Evolutionary conservation across 1,284 basidiomycete genomes (phyloP).

Genomic region (Melampsora larici-populina): DNA sequence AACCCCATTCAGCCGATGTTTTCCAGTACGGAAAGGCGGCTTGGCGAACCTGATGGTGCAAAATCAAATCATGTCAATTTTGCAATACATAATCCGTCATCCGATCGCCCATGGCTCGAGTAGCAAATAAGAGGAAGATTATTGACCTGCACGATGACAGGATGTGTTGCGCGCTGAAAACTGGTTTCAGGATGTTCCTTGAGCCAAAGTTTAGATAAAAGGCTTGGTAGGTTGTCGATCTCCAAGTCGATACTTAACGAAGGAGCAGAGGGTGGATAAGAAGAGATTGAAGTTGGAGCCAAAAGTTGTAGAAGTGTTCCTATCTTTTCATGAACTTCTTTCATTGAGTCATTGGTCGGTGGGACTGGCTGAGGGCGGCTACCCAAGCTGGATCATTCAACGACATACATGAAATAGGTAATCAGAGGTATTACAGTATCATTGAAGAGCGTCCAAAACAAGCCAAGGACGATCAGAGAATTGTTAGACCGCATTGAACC

Average conservation of each 20-base stretch:
- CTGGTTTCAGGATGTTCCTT: constrained; percentile 34
- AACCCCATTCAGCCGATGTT: no score
- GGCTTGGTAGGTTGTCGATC: constrained; percentile 32
- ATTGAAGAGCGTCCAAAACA: no score
- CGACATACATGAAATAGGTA: no score
- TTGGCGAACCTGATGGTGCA: no score
- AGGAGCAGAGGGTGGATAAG: constrained; percentile 1
- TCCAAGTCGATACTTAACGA: constrained; percentile 32
- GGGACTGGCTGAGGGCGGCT: no score
- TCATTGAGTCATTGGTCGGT: not conserved
- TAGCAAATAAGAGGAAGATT: constrained; percentile 2
- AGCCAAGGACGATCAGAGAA: no score
- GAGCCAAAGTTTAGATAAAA: constrained; percentile 41
- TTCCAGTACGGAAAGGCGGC: no score
- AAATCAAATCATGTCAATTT: constrained; percentile 11
- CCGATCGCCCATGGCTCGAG: constrained; percentile 8
- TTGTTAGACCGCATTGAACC: no score
- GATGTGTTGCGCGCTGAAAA: constrained; percentile 32
- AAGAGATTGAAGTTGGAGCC: not conserved
- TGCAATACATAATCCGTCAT: constrained; percentile 18
- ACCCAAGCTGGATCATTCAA: no score
- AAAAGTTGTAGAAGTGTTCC: not conserved
- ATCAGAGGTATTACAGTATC: no score
- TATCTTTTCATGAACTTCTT: constrained; percentile 9
- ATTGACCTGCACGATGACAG: constrained; percentile 21